Base-by-base conservation (phyloP, 2,329 filamentous ascomycete genomes). In the Fusarium nygamai region DNA sequence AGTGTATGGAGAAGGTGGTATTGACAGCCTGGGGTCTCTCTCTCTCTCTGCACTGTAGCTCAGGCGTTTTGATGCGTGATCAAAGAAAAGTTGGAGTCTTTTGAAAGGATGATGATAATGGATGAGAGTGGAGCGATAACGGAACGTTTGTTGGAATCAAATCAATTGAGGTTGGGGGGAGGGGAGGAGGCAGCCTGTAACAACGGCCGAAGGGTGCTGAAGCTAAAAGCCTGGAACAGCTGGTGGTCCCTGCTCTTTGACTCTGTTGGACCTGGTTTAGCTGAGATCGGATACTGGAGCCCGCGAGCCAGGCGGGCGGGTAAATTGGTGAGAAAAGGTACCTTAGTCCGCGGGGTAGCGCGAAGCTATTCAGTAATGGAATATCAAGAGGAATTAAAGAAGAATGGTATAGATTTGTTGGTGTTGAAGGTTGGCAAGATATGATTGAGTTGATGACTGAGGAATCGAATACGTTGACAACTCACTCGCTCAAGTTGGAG, bases 221-320 rank as follows among this genome's bases (percentile, higher is more conserved):
- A 56, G 60, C 17, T 58, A 46, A 33, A 48, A 57, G 66, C 29
- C 44, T 34, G 34, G 51, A 71, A 61, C 48, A 72, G 54, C 51
- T 63, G 51, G 50, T 41, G 57, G 63, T 50, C 69, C 64, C 64
- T 73, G 54, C 48, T 68, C 58, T 29, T n/a, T 27, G 19, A 20
- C 13, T 65, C 48, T 31, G 59, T 47, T 67, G 44, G 56, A 34
- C 46, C 39, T 72, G 50, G 48, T 19, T 68, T 68, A 69, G 68
- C 64, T 73, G 57, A 46, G 53, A 51, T 68, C 48, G 63, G 59
- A 67, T 62, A 33, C 56, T 65, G 39, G 44, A 73, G 71, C 72
- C 71, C 67, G 53, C 46, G 71, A 72, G 67, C 72, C 72, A 74
- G 67, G 71, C 72, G 72, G 72, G 68, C 60, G 72, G 72, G 57